Evolutionary conservation across 305 asterid genomes (phyloP).

Genomic region (Ilex paraguariensis): DNA sequence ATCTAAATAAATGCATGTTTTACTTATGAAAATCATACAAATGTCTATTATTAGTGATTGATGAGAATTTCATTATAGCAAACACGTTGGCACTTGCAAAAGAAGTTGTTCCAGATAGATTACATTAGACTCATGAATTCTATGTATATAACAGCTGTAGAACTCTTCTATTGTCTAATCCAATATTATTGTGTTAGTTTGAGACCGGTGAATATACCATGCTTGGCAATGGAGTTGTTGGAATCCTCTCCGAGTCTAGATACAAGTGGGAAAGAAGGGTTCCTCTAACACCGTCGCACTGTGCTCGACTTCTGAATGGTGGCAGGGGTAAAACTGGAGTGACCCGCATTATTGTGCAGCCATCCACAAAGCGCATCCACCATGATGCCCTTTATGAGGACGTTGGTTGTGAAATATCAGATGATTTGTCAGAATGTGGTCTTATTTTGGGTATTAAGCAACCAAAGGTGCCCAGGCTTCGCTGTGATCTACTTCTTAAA

Average conservation of each 20-base stretch:
- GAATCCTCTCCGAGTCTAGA: slow-evolving; percentile 88
- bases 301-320: slow-evolving; percentile 76
- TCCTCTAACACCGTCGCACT: slow-evolving; percentile 87
- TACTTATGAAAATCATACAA: no score
- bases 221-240: slow-evolving; percentile 92
- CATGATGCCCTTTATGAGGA: slow-evolving; percentile 87
- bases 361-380: slow-evolving; percentile 92
- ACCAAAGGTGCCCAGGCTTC: slow-evolving; percentile 53
- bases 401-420: slow-evolving; percentile 89
- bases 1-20: no score
- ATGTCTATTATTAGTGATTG: no score
- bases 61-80: no score
- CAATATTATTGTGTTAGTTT: neutral
- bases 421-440: slow-evolving; percentile 85
- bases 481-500: slow-evolving; percentile 6
- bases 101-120: no score
- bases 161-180: no score
- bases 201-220: slow-evolving; percentile 21
- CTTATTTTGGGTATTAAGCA: slow-evolving; percentile 87
- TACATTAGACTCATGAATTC: no score
- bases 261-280: slow-evolving; percentile 97
- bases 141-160: no score
- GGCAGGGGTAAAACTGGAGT: slow-evolving; percentile 79
- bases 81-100: no score
- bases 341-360: slow-evolving; percentile 76